phyloP scores from a whole-genome alignment of 208 protist species.

The Leishmania mexicana region DNA sequence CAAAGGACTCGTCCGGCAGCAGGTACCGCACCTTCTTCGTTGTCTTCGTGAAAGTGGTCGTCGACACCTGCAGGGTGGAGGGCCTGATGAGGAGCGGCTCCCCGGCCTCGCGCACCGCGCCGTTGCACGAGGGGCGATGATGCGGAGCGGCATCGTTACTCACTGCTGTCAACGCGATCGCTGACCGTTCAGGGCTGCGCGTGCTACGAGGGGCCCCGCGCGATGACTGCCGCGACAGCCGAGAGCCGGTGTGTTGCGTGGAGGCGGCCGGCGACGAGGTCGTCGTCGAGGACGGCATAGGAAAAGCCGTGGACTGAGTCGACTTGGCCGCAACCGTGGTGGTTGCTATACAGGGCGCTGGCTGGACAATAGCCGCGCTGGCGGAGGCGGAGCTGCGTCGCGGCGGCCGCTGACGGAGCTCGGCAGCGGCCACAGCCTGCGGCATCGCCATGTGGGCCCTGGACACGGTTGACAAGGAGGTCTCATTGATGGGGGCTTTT shows the following conservation, averaged over 20 bases:
- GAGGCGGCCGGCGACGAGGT: neutral
- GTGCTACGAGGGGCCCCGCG: neutral
- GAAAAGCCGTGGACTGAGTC: neutral
- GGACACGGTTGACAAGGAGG: neutral
- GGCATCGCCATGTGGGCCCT: neutral
- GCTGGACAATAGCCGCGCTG: neutral
- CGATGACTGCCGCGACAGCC: neutral
- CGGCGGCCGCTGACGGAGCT: neutral
- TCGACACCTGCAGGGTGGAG: conserved; percentile 44
- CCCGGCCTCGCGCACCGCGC: conserved; percentile 7
- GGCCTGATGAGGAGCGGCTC: conserved; percentile 4
- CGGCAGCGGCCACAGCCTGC: neutral
- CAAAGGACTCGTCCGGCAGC: conserved; percentile 33
- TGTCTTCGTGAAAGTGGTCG: conserved; percentile 58
- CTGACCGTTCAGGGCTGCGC: neutral
- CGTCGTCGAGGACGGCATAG: neutral
- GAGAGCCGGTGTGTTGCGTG: neutral
- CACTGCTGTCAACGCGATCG: neutral
- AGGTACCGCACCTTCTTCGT: conserved; percentile 65
- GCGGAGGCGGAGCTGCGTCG: neutral
- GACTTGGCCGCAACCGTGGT: neutral
- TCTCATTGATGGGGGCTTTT: conserved; percentile 8
- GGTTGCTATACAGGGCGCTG: neutral
- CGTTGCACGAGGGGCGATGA: conserved; percentile 8
- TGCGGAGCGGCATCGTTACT: conserved; percentile 7